These are phyloP conservation scores for Anthracocystis walkeri DNA, from an alignment of 1,284 basidiomycete genomes.

Conservation along the genomic window DNA sequence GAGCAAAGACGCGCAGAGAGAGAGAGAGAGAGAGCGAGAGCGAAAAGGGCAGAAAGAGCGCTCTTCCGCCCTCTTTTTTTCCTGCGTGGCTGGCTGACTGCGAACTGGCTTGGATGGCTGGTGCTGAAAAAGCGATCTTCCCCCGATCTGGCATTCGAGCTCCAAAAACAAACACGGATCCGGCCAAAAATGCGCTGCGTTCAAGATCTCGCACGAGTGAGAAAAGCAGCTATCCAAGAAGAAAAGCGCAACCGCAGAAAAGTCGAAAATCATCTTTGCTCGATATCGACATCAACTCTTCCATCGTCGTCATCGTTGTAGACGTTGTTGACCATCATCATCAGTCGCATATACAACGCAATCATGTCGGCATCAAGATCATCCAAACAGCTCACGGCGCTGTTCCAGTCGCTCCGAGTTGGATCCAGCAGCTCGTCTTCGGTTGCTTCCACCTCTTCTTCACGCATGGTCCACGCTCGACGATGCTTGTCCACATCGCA, in stretches of 20 bases:
- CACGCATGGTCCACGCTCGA: constrained; percentile 2
- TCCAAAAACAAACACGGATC: constrained; percentile 20
- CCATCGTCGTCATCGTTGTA: background rate
- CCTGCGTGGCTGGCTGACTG: too few species aligned
- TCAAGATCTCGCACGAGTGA: constrained; percentile 24
- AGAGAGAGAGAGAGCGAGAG: constrained; percentile 1
- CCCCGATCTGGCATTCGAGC: constrained; percentile 16
- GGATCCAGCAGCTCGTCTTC: constrained; percentile 20
- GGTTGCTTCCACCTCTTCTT: constrained; percentile 11
- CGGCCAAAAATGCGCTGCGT: too few species aligned
- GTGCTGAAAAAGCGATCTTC: constrained; percentile 16
- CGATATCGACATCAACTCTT: background rate
- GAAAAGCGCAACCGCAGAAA: constrained; percentile 16
- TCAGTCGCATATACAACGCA: too few species aligned
- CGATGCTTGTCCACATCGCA: constrained; percentile 43
- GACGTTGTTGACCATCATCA: constrained; percentile 1
- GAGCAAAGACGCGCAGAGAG: constrained; percentile 2
- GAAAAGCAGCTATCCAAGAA: constrained; percentile 3
- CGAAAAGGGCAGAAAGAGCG: background rate
- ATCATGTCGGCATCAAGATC: constrained; percentile 31
- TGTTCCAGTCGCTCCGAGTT: constrained; percentile 41
- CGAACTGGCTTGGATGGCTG: constrained; percentile 19
- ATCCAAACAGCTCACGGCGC: constrained; percentile 27
- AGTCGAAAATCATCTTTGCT: constrained; percentile 2
- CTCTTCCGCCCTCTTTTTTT: background rate